Base-by-base conservation (phyloP, 805 yeast species). In the Dipodascopsis uninucleata region DNA sequence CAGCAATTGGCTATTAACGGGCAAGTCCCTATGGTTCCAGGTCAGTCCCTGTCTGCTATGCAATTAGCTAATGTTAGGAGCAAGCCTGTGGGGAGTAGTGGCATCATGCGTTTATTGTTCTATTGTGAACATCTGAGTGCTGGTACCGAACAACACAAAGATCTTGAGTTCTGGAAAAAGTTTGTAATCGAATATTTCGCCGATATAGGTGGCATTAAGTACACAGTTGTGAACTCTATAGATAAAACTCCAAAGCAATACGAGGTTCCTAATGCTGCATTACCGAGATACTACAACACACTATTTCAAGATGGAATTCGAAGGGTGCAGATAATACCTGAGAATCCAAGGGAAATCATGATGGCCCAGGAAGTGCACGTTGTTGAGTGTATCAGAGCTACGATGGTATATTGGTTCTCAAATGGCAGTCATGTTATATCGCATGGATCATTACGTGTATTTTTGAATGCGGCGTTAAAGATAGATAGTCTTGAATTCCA, bases 401-500 rank as follows among this genome's bases (percentile, higher is more conserved):
- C 75, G 1, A 62, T 74, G 36, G 67, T 74, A 14, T 75, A 72
- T 53, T 70, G 75, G 61, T 84, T 78, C 59, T 63, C 67, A 1
- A 95, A 85, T 63, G 94, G 93, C 0, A 79, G 89, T 2, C 73
- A 74, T 54, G 78, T 84, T 6, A 72, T 76, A 7, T 74, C 81
- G 37, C 69, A 71, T 45, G 85, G 90, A 0, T 76, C 76, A 16
- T 64, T 81, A 32, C 78, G 78, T 51, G 76, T 84, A 7, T 68
- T 78, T 5, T 75, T 86, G 65, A 81, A 78, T 58, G 69, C 81
- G 25, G 75, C 72, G 41, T 67, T 85, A 49, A 74, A 76, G 52
- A 75, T 87, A 23, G 94, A 85, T 53, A 82, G 84, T 78, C 61
- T 82, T 33, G 94, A 85, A 57, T 67, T 82, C 50, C 75, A 74